Conservation (phyloP, 257 asterid species). For the Solanum chiquidenum region DNA sequence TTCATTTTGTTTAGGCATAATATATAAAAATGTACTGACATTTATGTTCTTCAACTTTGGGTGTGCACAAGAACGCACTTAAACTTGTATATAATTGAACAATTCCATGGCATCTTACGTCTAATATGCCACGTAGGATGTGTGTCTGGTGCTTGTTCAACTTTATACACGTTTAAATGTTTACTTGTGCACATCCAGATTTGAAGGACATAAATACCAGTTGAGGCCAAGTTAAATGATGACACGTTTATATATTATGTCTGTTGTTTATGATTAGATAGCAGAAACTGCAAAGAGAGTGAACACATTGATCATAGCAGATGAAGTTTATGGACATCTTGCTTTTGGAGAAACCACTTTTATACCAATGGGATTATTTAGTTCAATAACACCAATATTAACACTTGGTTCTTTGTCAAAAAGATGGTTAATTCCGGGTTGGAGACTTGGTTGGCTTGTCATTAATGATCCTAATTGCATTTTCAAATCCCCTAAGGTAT, state of each 20-base stretch:
- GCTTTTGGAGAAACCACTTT: constrained; percentile 62
- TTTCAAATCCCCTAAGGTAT: constrained; percentile 47
- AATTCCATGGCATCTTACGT: not conserved
- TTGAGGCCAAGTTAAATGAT: not conserved
- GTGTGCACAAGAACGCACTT: too few species aligned
- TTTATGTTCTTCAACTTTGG: not conserved
- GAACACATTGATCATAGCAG: constrained; percentile 51
- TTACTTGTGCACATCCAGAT: not conserved
- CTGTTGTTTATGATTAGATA: constrained; percentile 24
- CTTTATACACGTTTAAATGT: not conserved
- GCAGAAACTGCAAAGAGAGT: constrained; percentile 68
- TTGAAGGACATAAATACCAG: not conserved
- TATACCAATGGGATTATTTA: constrained; percentile 74
- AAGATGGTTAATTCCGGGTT: constrained; percentile 92
- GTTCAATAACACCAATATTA: constrained; percentile 49
- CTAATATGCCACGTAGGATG: not conserved
- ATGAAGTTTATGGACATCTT: constrained; percentile 86
- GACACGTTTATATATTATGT: not conserved
- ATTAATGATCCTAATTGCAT: constrained; percentile 45
- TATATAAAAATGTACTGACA: too few species aligned
- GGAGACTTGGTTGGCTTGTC: constrained; percentile 93
- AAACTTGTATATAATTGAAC: too few species aligned
- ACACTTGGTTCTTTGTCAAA: constrained; percentile 81
- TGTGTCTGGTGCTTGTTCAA: not conserved
- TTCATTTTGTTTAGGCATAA: not conserved